Evolutionary conservation across 768 basidiomycete species (phyloP), one percentile per base, ranked within the genome.

Genomic region (Panaeolus cyanescens): DNA sequence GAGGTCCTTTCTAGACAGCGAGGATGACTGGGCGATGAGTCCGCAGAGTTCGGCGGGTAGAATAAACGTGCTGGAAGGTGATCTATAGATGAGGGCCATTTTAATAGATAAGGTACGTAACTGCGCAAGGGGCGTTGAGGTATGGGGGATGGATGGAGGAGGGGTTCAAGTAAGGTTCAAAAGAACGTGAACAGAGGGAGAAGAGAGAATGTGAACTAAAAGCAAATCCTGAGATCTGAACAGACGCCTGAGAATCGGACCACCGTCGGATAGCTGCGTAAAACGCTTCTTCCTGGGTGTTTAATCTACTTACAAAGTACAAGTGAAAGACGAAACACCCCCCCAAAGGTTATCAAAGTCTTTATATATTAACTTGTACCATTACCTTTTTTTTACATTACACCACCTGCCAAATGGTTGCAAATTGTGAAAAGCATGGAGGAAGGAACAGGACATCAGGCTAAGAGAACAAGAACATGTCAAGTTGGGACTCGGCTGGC

Each of bases 11-110:
- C 56, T 39, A 5, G 40, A 34, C 13, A 69, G 42, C 12, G 32
- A 17, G 4, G 61, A 56, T 13, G 66, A 62, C 55, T 64, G 57
- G 57, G 69, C 67, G 19, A 72, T 70, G 6, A 68, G 61, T 50
- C 64, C 65, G 50, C 68, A 68, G 17, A 72, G 59, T 55, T 72
- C 71, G 25, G 45, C 25, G 45, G 45, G 45, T 2, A 50, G 25
- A n/a, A 50, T 50, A 50, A 50, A 8, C 8, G 45, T 50, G 45
- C 9, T 30, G 45, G 22, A 22, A 50, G 45, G 15, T 28, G 45
- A 30, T 50, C 30, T 50, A 28, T 50, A 50, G 15, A 50, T 50
- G 45, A 50, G 12, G 3, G 45, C 45, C 45, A 50, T 50, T 25
- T 9, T 25, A 28, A 25, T 39, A 7, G 15, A 28, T 50, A 28